A percentile compares a stretch with the other conserved stretches of the same genome.
These are phyloP conservation scores for Fusarium sp. DNA, from an alignment of 2,329 filamentous ascomycete genomes.

Conservation along the genomic window DNA sequence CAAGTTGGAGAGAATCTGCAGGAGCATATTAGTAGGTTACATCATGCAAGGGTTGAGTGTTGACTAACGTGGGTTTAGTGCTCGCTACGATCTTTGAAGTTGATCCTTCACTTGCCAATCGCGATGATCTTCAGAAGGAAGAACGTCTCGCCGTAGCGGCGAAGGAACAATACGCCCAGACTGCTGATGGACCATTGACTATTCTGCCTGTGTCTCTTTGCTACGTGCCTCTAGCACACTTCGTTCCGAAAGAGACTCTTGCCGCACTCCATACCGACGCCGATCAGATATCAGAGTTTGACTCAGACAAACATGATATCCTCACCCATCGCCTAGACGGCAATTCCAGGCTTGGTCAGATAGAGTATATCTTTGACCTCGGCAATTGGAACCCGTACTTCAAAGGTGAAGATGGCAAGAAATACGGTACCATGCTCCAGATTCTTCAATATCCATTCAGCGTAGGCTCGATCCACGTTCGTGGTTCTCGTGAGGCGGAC, in stretches of 20 bases:
- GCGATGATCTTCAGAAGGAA: slow-evolving; percentile 54
- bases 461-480: slow-evolving; percentile 60
- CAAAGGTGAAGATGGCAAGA: slow-evolving; percentile 51
- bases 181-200: slow-evolving; percentile 52
- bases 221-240: slow-evolving; percentile 55
- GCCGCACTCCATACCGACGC: slow-evolving; percentile 35
- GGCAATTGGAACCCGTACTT: slow-evolving; percentile 59
- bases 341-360: slow-evolving; percentile 53
- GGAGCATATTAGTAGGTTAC: slow-evolving; percentile 54
- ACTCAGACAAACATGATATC: slow-evolving; percentile 46
- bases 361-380: slow-evolving; percentile 62
- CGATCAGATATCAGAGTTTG: slow-evolving; percentile 30
- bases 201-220: slow-evolving; percentile 55
- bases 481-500: slow-evolving; percentile 35
- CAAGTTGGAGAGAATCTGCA: slow-evolving; percentile 62
- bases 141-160: slow-evolving; percentile 47
- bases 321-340: slow-evolving; percentile 49
- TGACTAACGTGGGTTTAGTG: slow-evolving; percentile 49
- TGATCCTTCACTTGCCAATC: slow-evolving; percentile 53
- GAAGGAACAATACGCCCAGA: slow-evolving; percentile 48
- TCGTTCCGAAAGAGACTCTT: slow-evolving; percentile 46
- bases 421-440: slow-evolving; percentile 61
- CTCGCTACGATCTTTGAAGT: slow-evolving; percentile 59
- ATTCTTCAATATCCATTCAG: slow-evolving; percentile 65
- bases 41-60: accelerated